Evolutionary conservation across 352 stramenopile species (phyloP), one percentile per base, ranked within the genome.

Genomic region (Globisporangium yorkense): DNA sequence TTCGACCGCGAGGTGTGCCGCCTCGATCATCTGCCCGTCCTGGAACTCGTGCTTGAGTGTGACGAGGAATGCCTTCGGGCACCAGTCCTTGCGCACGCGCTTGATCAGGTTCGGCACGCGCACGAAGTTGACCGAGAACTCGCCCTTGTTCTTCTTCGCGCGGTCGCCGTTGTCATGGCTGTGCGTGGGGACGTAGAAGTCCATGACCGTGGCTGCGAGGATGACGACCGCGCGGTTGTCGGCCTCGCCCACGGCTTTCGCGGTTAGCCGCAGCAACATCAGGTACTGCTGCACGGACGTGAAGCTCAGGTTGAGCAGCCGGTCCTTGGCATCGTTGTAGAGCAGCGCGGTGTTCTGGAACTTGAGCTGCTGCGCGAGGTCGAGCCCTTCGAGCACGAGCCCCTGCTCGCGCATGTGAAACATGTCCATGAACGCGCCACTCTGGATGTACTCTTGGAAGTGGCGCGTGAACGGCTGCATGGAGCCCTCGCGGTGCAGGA

Each of bases 251-350:
- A 94, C 75, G 12, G 76, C 77, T 50, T 79, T 63, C 10, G 84
- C 66, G 8, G 84, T 68, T 20, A 94, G 60, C 8, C 78, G 76
- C 46, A 88, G 70, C 37, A 89, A 67, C 62, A 86, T 76, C 46
- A 94, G 55, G 51, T 94, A 94, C 59, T 94, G 84, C 71, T 94
- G 84, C 57, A 94, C 82, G 0, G 73, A 88, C 8, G 79, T 79
- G 56, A 94, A 94, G 61, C 68, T 81, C 31, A 94, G 50, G 57
- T 89, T 82, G 46, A 94, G 70, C 51, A 94, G 57, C 15, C 82
- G 80, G 21, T 81, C 71, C 54, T 80, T 91, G 52, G 76, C 76
- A 31, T 84, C 67, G 27, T 67, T 76, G 63, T 89, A 81, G 27
- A 85, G 68, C 60, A 70, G 62, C 33, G 75, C 65, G 37, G 84